Evolutionary conservation across 1,284 basidiomycete genomes (phyloP), one percentile per base, ranked within the genome.

Genomic region (Trichosporon sp.): DNA sequence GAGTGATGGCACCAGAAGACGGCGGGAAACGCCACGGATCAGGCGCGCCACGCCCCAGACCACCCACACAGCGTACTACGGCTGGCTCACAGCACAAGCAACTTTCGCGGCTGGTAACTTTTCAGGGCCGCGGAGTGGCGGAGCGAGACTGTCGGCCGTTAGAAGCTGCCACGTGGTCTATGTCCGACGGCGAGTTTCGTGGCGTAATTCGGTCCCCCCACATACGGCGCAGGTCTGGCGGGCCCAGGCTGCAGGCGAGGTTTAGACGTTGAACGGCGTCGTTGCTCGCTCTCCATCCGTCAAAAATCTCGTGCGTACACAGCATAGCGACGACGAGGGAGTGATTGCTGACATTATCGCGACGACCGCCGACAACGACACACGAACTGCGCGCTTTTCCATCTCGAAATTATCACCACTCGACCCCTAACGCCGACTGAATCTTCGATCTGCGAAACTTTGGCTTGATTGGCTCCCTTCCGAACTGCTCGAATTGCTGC

Each of bases 241-340:
- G 31, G 59, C 59, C 32, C 59, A 35, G 59, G 31, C 31, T 16
- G 31, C 16, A 35, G 59, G 31, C 31, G 59, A 63, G 31, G 59
- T n/a, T 63, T 63, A 16, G 59, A 37, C 59, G 59, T 63, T 63
- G 59, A 63, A 63, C 59, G 59, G 59, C 59, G 59, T 63, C 59
- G 59, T 63, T 63, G 59, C 51, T 64, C 68, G 63, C 63, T 69
- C 68, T 65, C 68, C 63, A 69, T 65, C 68, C 68, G 65, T 65
- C 68, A 69, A 65, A 70, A 70, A 70, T 67, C 65, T 70, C 69
- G 69, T 70, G 69, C 69, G 69, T 70, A 43, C 54, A 14, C 59
- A 63, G 59, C 59, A 35, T 35, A 63, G 59, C 59, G 59, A 63
- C 59, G 59, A 37, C 59, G 59, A 63, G 32, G 7, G 16, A 19